Percentiles rank a stretch among this genome's conserved stretches.
These are phyloP conservation scores for Ogataea chonburiensis DNA, from an alignment of 805 yeast species.

Conservation along the genomic window DNA sequence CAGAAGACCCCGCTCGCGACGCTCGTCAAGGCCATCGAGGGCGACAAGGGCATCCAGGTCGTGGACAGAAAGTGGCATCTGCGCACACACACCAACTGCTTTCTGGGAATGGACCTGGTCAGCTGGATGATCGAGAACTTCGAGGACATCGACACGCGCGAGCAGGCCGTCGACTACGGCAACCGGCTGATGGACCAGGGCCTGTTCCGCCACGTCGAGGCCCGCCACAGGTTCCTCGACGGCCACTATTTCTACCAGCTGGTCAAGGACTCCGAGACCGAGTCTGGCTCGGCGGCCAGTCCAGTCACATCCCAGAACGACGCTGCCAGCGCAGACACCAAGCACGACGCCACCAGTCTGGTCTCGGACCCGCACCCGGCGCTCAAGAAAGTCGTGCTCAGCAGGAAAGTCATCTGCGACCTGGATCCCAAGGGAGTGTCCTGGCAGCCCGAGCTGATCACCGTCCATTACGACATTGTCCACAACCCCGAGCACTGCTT, in stretches of 20 bases:
- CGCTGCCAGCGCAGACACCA: conserved; percentile 6
- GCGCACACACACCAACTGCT: conserved; percentile 71
- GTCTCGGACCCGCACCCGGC: conserved; percentile 1
- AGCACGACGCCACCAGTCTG: neutral
- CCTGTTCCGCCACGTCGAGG: conserved; percentile 76
- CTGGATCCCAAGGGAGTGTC: conserved; percentile 74
- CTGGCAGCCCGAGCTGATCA: conserved; percentile 71
- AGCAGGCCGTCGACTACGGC: conserved; percentile 81
- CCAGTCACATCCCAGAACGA: conserved; percentile 17
- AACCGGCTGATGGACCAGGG: conserved; percentile 71
- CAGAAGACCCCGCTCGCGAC: conserved; percentile 49
- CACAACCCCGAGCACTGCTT: conserved; percentile 95
- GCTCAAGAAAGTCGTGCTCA: conserved; percentile 47
- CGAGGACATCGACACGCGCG: conserved; percentile 75
- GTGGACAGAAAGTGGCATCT: conserved; percentile 91
- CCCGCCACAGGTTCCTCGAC: conserved; percentile 80
- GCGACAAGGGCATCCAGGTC: conserved; percentile 60
- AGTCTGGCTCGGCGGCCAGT: conserved; percentile 18
- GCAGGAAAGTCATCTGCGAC: conserved; percentile 65
- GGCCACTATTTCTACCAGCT: conserved; percentile 90
- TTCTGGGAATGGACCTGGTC: conserved; percentile 82
- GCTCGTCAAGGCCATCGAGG: conserved; percentile 66
- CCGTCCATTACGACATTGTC: conserved; percentile 86
- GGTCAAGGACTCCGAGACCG: conserved; percentile 50
- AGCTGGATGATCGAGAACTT: conserved; percentile 80